Base-by-base conservation (phyloP, 345 rosid genomes). In the Lumnitzera racemosa region DNA sequence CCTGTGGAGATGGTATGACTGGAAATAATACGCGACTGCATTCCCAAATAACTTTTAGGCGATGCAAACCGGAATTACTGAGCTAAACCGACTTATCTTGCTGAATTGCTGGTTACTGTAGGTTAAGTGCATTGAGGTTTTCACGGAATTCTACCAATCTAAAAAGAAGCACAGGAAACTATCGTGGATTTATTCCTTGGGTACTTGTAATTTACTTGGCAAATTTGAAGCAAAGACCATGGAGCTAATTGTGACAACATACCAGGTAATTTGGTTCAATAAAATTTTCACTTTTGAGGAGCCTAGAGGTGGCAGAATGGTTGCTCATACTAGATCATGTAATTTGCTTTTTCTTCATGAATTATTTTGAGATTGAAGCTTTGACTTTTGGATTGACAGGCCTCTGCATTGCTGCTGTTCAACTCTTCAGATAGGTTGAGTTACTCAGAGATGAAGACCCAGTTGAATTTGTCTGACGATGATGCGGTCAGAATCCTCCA, bases 401-500 rank as follows among this genome's bases (percentile, higher is more conserved):
- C 95, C 64, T 86, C 95, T 58, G 83, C 89, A 48, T 76, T 95
- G 54, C 72, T 95, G 70, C 83, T 88, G 41, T 95, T 95, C 67
- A 95, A 95, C 79, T 58, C 88, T 20, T 73, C 95, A 2, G 96
- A 95, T 65, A 81, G 81, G 51, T 72, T 90, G 50, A 82, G 86
- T 65, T 95, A 88, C 70, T 78, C 86, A 0, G 99, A 95, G 74
- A 90, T 95, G 60, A 66, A 86, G 76, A 70, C 78, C 61, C 96
- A 95, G 64, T 64, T 88, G 69, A 95, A 95, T 76, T 77, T 95
- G 75, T 76, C 83, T 29, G 83, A 86, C 62, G 96, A 85, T 54
- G 99, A 95, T 71, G 77, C 90, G 62, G 85, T 85, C 46, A 80
- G 99, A 72, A 74, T 90, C 72, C 91, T 95, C 46, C 98, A 95